A percentile compares a stretch with the other conserved stretches of the same genome.
Evolutionary conservation across 2,329 filamentous ascomycete species (phyloP).

Genomic region (Harringtonia aguacate): DNA sequence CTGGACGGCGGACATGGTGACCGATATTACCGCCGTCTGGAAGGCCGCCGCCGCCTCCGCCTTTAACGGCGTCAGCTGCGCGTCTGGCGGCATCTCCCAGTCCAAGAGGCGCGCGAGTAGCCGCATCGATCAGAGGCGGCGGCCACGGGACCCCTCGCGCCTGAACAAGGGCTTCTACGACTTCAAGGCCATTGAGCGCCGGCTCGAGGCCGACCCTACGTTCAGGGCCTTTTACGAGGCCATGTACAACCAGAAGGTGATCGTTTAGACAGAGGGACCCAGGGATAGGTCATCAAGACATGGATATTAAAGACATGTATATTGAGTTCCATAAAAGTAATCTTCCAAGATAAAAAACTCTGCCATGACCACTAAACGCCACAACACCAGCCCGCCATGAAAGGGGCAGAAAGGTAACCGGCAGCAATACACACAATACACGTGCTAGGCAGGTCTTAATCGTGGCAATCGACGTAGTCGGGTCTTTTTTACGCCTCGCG

Average conservation of each 20-base stretch:
- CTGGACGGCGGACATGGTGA: constrained; percentile 37
- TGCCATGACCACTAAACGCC: no score
- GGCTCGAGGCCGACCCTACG: background rate
- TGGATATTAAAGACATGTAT: background rate
- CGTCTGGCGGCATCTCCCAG: constrained; percentile 5
- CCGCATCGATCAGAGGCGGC: background rate
- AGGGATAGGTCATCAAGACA: background rate
- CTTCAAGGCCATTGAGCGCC: constrained; percentile 1
- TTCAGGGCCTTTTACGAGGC: background rate
- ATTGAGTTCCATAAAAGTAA: no score
- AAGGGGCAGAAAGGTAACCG: no score
- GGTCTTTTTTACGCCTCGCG: no score
- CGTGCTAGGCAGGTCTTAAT: no score
- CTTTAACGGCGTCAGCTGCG: constrained; percentile 14
- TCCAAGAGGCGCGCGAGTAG: background rate
- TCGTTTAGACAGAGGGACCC: constrained; percentile 2
- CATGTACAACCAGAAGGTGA: constrained; percentile 6
- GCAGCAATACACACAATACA: no score
- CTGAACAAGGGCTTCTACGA: background rate
- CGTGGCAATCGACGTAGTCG: no score
- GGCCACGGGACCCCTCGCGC: background rate
- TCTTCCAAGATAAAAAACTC: no score
- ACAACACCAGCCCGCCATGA: no score
- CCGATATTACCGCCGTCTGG: constrained; percentile 35
- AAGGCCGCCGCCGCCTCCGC: constrained; percentile 29